Conservation (phyloP, 75 land plant genomes). For the Larix kaempferi region DNA sequence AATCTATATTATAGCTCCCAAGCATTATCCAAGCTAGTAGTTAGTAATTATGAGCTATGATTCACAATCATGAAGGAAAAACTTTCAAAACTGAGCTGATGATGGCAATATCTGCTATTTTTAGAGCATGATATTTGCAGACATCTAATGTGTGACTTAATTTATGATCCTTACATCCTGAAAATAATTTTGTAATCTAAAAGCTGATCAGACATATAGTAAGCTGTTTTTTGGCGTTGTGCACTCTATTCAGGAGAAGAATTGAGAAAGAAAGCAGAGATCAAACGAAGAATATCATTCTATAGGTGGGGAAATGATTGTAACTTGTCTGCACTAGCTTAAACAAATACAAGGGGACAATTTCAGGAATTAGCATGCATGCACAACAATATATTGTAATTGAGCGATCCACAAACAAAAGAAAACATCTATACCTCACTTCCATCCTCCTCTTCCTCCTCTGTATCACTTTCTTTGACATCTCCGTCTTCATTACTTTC, state of each 20-base stretch:
- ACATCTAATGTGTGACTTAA: background rate
- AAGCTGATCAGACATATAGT: background rate
- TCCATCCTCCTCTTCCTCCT: conserved; percentile 51
- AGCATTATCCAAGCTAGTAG: background rate
- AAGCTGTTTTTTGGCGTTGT: background rate
- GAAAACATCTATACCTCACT: conserved; percentile 29
- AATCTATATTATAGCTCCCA: background rate
- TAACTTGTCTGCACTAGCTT: background rate
- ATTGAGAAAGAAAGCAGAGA: background rate
- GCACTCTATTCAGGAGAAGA: background rate
- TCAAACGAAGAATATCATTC: background rate
- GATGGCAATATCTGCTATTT: background rate
- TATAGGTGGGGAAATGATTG: background rate
- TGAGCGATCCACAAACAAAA: background rate
- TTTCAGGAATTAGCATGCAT: background rate
- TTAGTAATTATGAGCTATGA: background rate
- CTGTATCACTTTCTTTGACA: conserved; percentile 33
- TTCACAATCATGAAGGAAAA: background rate
- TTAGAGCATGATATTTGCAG: background rate
- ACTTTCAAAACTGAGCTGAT: background rate
- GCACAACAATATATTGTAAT: background rate
- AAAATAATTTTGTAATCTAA: background rate
- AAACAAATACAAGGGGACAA: background rate
- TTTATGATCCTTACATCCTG: background rate
- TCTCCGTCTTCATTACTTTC: conserved; percentile 55